phyloP scores from a whole-genome alignment of 1,284 basidiomycete genomes.

The Volvariella volvacea region DNA sequence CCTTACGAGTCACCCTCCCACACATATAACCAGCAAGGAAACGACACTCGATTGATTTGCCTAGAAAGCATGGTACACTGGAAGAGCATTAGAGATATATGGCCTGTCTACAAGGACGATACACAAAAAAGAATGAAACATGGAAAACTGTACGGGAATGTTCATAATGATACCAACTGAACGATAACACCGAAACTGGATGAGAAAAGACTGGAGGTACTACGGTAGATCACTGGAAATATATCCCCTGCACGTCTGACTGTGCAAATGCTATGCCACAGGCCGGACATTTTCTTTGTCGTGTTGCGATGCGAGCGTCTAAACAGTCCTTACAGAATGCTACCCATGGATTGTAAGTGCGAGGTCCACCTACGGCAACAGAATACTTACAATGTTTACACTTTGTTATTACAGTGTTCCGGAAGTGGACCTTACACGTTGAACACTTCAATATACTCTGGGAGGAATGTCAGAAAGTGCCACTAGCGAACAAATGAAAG shows the following conservation, averaged over 20 bases:
- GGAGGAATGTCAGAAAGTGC: constrained; percentile 2
- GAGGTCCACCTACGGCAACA: too few species aligned
- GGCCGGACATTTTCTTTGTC: constrained; percentile 94
- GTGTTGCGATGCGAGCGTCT: constrained; percentile 81
- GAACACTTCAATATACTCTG: constrained; percentile 88
- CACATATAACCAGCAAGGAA: too few species aligned
- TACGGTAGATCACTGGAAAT: constrained; percentile 58
- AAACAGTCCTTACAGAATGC: constrained; percentile 90
- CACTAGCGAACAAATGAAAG: neutral
- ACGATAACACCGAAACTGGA: constrained; percentile 3
- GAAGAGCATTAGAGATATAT: neutral
- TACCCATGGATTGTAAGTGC: constrained; percentile 21
- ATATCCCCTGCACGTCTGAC: constrained; percentile 83
- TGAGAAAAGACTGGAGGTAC: constrained; percentile 1
- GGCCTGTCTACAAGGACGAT: constrained; percentile 1
- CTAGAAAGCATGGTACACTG: neutral
- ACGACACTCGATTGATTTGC: neutral
- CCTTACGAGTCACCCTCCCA: too few species aligned
- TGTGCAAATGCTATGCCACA: constrained; percentile 84
- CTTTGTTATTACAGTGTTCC: constrained; percentile 84
- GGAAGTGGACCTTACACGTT: constrained; percentile 81
- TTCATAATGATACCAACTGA: constrained; percentile 11
- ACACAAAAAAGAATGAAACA: constrained; percentile 1
- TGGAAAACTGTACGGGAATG: neutral
- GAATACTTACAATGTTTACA: constrained; percentile 85